phyloP scores from a whole-genome alignment of 2,329 filamentous ascomycete species.

The Claviceps fusiformis region DNA sequence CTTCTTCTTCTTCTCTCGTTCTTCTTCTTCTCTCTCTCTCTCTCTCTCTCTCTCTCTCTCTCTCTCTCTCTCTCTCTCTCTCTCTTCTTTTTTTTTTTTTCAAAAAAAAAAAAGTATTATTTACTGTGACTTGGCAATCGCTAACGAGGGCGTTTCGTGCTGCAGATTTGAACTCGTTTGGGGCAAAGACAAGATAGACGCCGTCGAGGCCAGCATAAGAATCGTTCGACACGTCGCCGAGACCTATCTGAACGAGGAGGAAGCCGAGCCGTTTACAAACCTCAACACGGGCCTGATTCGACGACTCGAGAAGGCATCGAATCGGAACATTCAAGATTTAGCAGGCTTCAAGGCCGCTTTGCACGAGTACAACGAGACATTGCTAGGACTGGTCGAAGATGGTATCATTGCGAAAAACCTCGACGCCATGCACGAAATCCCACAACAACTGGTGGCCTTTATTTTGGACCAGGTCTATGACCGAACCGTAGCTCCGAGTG shows the following conservation, averaged over 20 bases:
- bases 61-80: too few species aligned
- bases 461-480: conserved; percentile 83
- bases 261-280: conserved; percentile 55
- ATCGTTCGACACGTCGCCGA: conserved; percentile 57
- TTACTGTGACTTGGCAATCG: neutral
- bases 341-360: conserved; percentile 61
- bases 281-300: conserved; percentile 62
- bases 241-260: conserved; percentile 62
- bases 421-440: conserved; percentile 52
- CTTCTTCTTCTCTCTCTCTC: neutral
- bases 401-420: conserved; percentile 63
- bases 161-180: conserved; percentile 49
- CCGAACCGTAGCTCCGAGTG: conserved; percentile 79
- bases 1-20: too few species aligned
- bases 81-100: neutral
- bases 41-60: too few species aligned
- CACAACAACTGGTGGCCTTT: conserved; percentile 59
- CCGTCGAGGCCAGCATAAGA: conserved; percentile 57
- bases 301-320: conserved; percentile 60
- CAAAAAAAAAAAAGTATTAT: too few species aligned
- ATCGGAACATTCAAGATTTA: conserved; percentile 48
- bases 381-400: conserved; percentile 51
- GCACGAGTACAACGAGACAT: conserved; percentile 60
- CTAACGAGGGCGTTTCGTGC: neutral
- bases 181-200: conserved; percentile 67